Percentiles rank a stretch among this genome's conserved stretches.
Conservation (phyloP, 2,329 filamentous ascomycete genomes). For the Cladophialophora psammophila region DNA sequence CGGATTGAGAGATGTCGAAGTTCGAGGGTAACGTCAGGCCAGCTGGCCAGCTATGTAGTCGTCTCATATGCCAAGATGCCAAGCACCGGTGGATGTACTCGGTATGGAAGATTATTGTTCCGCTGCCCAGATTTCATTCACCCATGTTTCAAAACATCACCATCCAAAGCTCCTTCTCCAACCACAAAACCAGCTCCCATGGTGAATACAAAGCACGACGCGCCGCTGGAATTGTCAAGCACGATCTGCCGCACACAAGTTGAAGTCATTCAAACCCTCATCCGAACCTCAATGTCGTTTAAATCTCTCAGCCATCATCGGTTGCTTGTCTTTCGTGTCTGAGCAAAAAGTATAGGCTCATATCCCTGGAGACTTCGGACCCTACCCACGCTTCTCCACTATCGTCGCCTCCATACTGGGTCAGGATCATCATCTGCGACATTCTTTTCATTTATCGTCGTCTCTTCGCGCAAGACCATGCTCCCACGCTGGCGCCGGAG, state of each 20-base stretch:
- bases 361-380: background rate
- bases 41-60: background rate
- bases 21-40: background rate
- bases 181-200: background rate
- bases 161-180: background rate
- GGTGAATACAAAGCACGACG: background rate
- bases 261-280: background rate
- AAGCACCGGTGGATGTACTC: background rate
- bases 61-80: background rate
- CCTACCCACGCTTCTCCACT: too few species aligned
- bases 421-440: background rate
- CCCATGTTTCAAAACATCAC: background rate
- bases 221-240: background rate
- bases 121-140: background rate
- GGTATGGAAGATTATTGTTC: background rate
- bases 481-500: slow-evolving; percentile 7
- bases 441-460: background rate
- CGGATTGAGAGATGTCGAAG: background rate
- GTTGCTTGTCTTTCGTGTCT: background rate
- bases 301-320: background rate
- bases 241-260: background rate
- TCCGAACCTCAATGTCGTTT: background rate
- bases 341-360: background rate
- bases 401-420: too few species aligned
- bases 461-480: background rate